Base-by-base conservation (phyloP, 1,284 basidiomycete species). In the Binderoboletus segoi region DNA sequence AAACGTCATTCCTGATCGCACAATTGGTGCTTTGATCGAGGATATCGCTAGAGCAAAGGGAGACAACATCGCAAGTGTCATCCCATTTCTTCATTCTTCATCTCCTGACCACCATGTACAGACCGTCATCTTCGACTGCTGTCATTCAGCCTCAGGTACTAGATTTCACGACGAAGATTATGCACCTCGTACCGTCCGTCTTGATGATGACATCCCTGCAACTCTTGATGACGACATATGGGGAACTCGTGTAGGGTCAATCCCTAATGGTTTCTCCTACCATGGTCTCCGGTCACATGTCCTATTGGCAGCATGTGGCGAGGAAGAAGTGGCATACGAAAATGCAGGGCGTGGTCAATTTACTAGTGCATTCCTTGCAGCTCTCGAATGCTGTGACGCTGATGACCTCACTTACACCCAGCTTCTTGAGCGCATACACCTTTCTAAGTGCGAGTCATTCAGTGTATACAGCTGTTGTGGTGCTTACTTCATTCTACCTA, bases 101-200 rank as follows among this genome's bases (percentile, higher is more conserved):
- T 40, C 11, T 24, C 6, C 40, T 49, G 33, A 42, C 28, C 5
- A 40, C 28, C 8, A 8, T 26, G 2, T 32, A 18, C 42, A 64
- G 63, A 82, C 81, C 4, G 70, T 87, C 54, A 77, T 87, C 45
- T 72, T 86, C 42, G 85, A 87, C 63, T 79, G 82, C 54, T 86
- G 83, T 64, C 85, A 86, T 69, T 77, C 79, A 3, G 67, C 67
- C 3, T 70, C 69, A 15, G 69, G 70, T 0, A 77, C 81, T 15
- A 63, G 74, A 23, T 66, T 71, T 40, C 65, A 72, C 24, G 63
- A 67, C 7, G 65, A 74, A 20, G 69, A 70, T 41, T 64, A 71
- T 40, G 71, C 71, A 16, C 71, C 75, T 56, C 77, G 81, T 26
- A 73, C 73, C 10, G 69, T 73, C 56, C 73, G 74, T 38, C 79